A percentile compares a stretch with the other conserved stretches of the same genome.
Conservation (phyloP, 495 filamentous ascomycete genomes). For the Tuber magnatum region DNA sequence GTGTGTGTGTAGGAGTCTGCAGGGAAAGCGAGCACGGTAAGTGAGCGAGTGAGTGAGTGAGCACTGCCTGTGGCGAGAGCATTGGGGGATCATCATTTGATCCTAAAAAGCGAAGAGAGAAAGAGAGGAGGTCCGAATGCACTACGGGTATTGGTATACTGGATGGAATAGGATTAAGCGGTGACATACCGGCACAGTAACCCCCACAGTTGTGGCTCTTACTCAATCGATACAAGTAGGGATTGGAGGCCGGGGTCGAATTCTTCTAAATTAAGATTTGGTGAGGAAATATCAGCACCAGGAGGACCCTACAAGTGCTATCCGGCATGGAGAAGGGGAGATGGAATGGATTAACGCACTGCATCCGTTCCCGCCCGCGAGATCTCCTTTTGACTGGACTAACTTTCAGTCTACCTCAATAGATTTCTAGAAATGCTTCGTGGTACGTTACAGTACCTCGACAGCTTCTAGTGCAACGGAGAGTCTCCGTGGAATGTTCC, state of each 20-base stretch:
- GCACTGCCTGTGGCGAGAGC: too few species aligned
- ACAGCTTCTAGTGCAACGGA: neutral
- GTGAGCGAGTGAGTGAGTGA: too few species aligned
- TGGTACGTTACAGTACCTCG: neutral
- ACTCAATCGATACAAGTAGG: too few species aligned
- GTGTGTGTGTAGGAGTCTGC: neutral
- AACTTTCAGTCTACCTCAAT: neutral
- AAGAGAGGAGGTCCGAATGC: too few species aligned
- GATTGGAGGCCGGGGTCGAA: neutral
- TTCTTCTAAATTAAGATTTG: neutral
- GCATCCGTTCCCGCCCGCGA: neutral
- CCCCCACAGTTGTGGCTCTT: neutral
- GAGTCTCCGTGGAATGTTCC: neutral
- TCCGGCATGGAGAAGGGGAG: too few species aligned
- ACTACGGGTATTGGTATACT: too few species aligned
- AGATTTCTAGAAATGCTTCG: neutral
- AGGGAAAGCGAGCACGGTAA: neutral
- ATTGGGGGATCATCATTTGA: too few species aligned
- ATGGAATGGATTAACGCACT: neutral
- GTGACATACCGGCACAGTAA: too few species aligned
- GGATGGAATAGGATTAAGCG: too few species aligned
- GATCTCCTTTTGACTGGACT: neutral
- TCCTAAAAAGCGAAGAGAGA: too few species aligned
- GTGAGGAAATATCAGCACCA: too few species aligned
- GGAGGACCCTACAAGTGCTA: neutral